Base-by-base conservation (phyloP, 306 rosid species). In the Trifolium subterraneum region DNA sequence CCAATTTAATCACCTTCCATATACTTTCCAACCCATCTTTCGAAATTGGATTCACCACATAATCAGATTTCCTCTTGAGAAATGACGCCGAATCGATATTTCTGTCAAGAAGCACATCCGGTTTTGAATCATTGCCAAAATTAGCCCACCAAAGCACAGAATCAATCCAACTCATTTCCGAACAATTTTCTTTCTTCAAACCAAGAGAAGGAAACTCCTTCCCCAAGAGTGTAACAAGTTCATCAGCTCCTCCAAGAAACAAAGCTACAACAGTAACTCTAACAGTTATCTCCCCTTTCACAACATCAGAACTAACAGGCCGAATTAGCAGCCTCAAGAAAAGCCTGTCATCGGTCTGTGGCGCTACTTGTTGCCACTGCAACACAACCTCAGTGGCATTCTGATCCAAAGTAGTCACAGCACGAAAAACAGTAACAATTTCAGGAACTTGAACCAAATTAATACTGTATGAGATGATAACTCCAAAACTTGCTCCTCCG, bases 51-150 rank as follows among this genome's bases (percentile, higher is more conserved):
- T n/a, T 71, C 81, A 70, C 79, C 27, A 81, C 88, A 16, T 84
- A 84, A 78, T 84, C 88, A 18, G 88, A 84, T 75, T 84, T 84
- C 73, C 85, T 84, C 63, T 81, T 84, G 18, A 56, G 62, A 48
- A 84, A 81, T 8, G 14, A 52, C 0, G 85, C 81, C 0, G 59
- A 29, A 42, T 81, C 35, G 4, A 60, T 0, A 2, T 70, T 8
- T 64, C 88, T 35, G 2, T 78, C 78, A 4, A 84, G 88, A 55
- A 84, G 25, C 5, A n/a, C 64, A 0, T 84, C 76, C 3, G 80
- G 81, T 10, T 74, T 74, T 0, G 87, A 83, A 36, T 36, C 39
- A 5, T 44, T 72, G 14, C 45, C 60, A 25, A 54, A 48, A 39
- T 55, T 64, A 19, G 18, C 44, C 85, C 85, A 84, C 83, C 83